Conservation (phyloP, 2,329 filamentous ascomycete genomes). For the Akanthomyces dipterigenus region DNA sequence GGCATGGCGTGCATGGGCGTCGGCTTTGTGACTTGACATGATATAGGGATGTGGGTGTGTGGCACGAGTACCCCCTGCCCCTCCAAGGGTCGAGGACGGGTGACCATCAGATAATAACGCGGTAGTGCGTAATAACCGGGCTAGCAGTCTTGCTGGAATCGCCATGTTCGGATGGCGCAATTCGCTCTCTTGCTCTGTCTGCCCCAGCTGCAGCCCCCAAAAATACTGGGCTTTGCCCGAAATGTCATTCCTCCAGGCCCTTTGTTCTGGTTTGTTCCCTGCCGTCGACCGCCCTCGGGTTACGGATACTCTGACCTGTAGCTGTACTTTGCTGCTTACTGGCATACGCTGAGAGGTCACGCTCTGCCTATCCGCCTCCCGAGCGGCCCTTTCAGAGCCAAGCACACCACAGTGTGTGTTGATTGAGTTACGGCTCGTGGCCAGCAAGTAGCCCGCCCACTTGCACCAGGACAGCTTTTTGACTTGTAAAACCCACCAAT, state of each 20-base stretch:
- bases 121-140: not conserved
- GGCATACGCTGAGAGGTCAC: not conserved
- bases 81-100: not conserved
- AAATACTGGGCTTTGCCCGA: not conserved
- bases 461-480: not conserved
- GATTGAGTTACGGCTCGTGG: not conserved
- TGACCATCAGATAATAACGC: not conserved
- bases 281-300: too few relatives aligned
- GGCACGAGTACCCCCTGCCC: too few relatives aligned
- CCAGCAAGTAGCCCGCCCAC: not conserved
- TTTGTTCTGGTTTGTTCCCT: not conserved
- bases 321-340: not conserved
- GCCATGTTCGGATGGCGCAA: constrained; percentile 7
- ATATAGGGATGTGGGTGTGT: too few relatives aligned
- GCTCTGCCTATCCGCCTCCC: not conserved
- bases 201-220: constrained; percentile 1
- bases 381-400: not conserved
- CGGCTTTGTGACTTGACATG: not conserved
- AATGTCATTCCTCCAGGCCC: not conserved
- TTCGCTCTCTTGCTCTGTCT: not conserved
- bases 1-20: not conserved
- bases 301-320: too few relatives aligned
- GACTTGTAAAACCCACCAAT: not conserved
- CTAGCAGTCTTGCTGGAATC: not conserved
- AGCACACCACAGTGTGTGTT: not conserved